phyloP scores from a whole-genome alignment of 2,329 filamentous ascomycete genomes.

The Calonectria pseudoturangicola region DNA sequence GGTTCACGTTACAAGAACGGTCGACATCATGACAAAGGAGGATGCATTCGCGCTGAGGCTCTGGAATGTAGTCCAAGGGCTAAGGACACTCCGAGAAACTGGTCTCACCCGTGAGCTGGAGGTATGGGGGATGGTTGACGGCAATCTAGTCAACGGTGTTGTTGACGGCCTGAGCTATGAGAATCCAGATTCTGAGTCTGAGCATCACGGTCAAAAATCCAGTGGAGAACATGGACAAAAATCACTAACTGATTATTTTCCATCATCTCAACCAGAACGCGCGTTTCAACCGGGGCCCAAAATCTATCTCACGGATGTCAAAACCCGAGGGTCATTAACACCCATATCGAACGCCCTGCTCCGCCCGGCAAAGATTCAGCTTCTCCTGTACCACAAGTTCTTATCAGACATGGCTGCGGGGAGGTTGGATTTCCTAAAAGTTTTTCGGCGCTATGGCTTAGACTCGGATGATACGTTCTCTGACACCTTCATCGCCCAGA shows the following conservation, averaged over 20 bases:
- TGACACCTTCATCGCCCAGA: conserved; percentile 85
- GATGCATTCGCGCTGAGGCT: conserved; percentile 88
- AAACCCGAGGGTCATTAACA: conserved; percentile 82
- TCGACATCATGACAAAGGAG: conserved; percentile 84
- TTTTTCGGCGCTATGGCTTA: conserved; percentile 84
- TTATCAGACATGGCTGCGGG: conserved; percentile 85
- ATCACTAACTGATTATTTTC: conserved; percentile 65
- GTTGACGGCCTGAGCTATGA: conserved; percentile 90
- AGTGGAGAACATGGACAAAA: conserved; percentile 57
- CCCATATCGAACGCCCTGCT: conserved; percentile 81
- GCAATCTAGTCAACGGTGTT: conserved; percentile 89
- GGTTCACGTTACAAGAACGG: conserved; percentile 84
- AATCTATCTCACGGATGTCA: conserved; percentile 90
- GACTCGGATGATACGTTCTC: conserved; percentile 81
- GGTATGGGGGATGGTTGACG: conserved; percentile 90
- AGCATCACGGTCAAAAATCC: conserved; percentile 69
- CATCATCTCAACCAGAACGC: conserved; percentile 43
- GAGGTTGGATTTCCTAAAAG: conserved; percentile 78
- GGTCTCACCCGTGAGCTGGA: conserved; percentile 86
- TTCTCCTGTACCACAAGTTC: conserved; percentile 92
- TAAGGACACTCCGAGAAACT: conserved; percentile 82
- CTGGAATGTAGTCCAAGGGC: conserved; percentile 93
- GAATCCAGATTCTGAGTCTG: conserved; percentile 83
- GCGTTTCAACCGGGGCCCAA: conserved; percentile 49
- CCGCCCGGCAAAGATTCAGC: conserved; percentile 87